Base-by-base conservation (phyloP, 2,329 filamentous ascomycete species). In the Aspergillus ibericus region DNA sequence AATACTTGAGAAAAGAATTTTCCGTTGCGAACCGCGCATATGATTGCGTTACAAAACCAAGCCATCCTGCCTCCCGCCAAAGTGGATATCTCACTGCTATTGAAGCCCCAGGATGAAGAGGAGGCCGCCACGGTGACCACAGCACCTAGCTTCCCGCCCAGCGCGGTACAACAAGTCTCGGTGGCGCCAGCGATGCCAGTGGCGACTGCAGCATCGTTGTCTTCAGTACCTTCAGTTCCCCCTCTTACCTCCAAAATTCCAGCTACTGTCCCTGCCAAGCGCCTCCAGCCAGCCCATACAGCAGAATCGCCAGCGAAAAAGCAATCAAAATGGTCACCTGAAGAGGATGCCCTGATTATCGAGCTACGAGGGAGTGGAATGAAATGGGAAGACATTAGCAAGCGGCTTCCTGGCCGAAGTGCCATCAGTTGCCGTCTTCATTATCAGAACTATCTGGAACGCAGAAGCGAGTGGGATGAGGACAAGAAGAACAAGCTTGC, bases 351-450 rank as follows among this genome's bases (percentile, higher is more conserved):
- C n/a, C 80, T 95, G 50, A 96, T 96, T 68, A 96, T 97, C 68
- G 91, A 96, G 74, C 84, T 98, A 62, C 87, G 93, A 58, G 91
- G 92, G 36, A 88, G 88, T 67, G 91, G 91, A 8, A 96, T 97
- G 92, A 98, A 98, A 74, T 98, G 93, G 95, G 93, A 98, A 72
- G 93, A 98, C 75, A 97, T 98, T 69, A 96, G 92, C 62, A 96
- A 93, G 79, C 86, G 89, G 55, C 80, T 98, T 51, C 93, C 92
- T 2, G 93, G 93, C 62, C 86, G 95, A 67, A 97, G 92, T 76
- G 89, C 92, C 58, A 97, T 97, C 70, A 96, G 92, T 68, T 98
- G 93, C 76, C 88, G 93, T 44, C 82, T 98, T 53, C 92, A 96
- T 72, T 98, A 97, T 75, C 93, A 98, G 70, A 99, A 99, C 74